Evolutionary conservation across 257 asterid genomes (phyloP), one percentile per base, ranked within the genome.

Genomic region (Linaria vulgaris): DNA sequence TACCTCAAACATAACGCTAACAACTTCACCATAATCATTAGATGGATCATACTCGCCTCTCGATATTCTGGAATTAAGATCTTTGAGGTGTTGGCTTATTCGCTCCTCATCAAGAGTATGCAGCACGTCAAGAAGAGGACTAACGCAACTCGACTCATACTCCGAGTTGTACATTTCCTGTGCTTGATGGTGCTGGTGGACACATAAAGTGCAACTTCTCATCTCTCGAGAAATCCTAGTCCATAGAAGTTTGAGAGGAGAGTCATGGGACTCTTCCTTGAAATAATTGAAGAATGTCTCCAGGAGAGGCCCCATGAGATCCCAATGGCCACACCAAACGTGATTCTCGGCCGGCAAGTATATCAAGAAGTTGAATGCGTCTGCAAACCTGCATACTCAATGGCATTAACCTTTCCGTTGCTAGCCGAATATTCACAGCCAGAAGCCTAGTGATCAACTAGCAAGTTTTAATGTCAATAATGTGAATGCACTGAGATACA

Each of bases 101-200:
- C 99, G 84, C 59, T 89, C 94, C 76, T 89, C 99, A 64, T 92
- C 99, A 65, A 92, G 96, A 44, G 72, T 63, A 54, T 21, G 86
- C 68, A 92, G 78, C 66, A 85, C 95, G 37, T 83, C 84, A 65
- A 92, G 97, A 51, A 89, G 94, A 64, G 95, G 91, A 56, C 91
- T 78, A 27, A 92, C 73, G 62, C 94, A 82, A 72, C 82, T 77
- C 62, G 67, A 74, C 71, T 89, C 96, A 56, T 87, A 92, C 55
- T 92, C 97, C 3, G 78, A 72, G 34, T 50, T 72, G 62, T 83
- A 92, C 79, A 82, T 88, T 72, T 87, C 88, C 66, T 82, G 95
- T 54, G 95, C 91, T 75, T 87, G 99, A 85, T 92, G 97, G 69
- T 92, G 95, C 77, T 89, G 96, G 56, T 84, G 88, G 56, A 89